Evolutionary conservation across 2,329 filamentous ascomycete genomes (phyloP), one percentile per base, ranked within the genome.

Genomic region (Fusarium anguioides): DNA sequence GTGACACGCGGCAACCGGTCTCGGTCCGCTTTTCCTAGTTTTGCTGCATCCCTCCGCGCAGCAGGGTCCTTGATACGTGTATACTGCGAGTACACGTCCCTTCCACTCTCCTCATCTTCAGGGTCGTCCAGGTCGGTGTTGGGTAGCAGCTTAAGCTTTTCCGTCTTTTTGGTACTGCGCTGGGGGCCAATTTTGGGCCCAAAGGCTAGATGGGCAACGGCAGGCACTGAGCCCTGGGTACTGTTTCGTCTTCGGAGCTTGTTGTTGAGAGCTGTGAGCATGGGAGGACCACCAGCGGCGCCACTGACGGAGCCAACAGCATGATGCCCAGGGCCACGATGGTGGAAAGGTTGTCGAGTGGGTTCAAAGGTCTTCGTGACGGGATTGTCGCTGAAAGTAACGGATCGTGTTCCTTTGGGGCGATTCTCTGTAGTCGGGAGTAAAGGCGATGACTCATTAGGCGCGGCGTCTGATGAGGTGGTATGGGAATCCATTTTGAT

Each of bases 1-100:
- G 96, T 98, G 15, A 99, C 96, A 64, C 96, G 86, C 7, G 96
- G 96, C 55, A 99, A 81, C 66, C 90, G 87, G 66, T 93, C 91
- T 56, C 96, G 87, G 77, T 99, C 96, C 36, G 95, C 94, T 78
- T 98, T 99, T 35, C 96, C 96, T 37, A 99, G 80, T 55, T 94
- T 85, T 26, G 96, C 96, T 17, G 96, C 96, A 83, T 98, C 95
- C 73, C 96, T 87, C 64, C 96, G 85, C 10, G 96, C 96, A 1
- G 91, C 97, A 1, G 95, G 94, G 75, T 99, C 96, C 78, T 98
- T 98, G 80, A 99, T 99, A 41, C 96, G 87, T 10, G 95, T 97
- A 77, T 97, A 98, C 78, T 99, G 96, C 24, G 94, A 95, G 81
- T 99, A 99, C 29, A 99, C 96, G 76, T 99, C 96, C 67, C 94